These are phyloP conservation scores for Suillus weaverae DNA, from an alignment of 768 basidiomycete genomes.

Conservation along the genomic window DNA sequence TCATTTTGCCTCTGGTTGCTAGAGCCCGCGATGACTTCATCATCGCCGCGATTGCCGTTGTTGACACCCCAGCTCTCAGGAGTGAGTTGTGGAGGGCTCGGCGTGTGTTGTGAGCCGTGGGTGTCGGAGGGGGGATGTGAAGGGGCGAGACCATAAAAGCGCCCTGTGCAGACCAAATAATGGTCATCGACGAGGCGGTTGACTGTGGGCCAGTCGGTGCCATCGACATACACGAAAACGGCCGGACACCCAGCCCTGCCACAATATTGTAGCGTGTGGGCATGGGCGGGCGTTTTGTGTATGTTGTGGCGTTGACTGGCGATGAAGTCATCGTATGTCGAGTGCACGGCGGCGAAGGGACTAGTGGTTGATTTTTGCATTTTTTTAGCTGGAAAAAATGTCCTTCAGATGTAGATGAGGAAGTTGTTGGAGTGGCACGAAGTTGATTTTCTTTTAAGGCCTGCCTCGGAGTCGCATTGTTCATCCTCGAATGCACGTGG, in stretches of 20 bases:
- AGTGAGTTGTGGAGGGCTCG: no score
- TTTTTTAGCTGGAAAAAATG: neutral
- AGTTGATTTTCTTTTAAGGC: neutral
- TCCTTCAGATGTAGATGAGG: neutral
- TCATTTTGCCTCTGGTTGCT: constrained; percentile 30
- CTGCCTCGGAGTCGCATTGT: neutral
- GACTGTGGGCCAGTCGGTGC: constrained; percentile 25
- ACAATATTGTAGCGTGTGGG: constrained; percentile 10
- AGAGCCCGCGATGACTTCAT: constrained; percentile 7
- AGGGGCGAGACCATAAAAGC: neutral
- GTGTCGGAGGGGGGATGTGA: neutral
- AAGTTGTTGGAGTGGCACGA: neutral
- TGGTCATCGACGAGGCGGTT: constrained; percentile 26
- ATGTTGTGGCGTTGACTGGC: neutral
- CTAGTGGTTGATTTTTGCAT: neutral
- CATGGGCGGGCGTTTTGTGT: neutral
- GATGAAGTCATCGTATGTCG: constrained; percentile 10
- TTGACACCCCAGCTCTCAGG: neutral
- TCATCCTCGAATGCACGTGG: neutral
- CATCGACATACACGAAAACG: constrained; percentile 26
- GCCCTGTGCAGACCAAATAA: constrained; percentile 23
- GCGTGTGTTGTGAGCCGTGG: no score
- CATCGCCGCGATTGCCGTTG: neutral
- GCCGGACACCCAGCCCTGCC: constrained; percentile 19
- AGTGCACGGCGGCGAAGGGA: neutral